Conservation (phyloP, 768 basidiomycete genomes). For the Daedalea quercina region DNA sequence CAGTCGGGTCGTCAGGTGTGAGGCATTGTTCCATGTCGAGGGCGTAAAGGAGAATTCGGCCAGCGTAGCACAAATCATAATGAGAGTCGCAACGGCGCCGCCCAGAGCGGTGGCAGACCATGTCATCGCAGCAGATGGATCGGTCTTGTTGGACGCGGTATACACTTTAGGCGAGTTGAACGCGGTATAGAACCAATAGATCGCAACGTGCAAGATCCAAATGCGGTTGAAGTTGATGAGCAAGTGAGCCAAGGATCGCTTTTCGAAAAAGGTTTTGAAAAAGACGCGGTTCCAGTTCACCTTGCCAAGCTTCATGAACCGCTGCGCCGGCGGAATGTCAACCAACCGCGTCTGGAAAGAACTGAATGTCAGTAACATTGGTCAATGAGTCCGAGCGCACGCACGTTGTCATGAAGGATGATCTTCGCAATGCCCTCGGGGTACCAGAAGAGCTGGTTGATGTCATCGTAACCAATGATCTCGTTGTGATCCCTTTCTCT, state of each 20-base stretch:
- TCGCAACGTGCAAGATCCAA: slow-evolving; percentile 92
- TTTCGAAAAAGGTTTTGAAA: slow-evolving; percentile 99
- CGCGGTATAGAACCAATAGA: slow-evolving; percentile 98
- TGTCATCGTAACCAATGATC: slow-evolving; percentile 99
- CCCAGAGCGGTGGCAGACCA: slow-evolving; percentile 97
- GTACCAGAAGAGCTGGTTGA: slow-evolving; percentile 99
- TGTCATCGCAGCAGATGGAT: slow-evolving; percentile 81
- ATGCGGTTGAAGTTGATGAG: slow-evolving; percentile 99
- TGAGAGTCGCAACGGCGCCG: slow-evolving; percentile 85
- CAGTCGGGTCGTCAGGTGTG: slow-evolving; percentile 90
- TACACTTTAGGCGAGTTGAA: slow-evolving; percentile 94
- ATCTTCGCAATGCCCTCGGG: slow-evolving; percentile 96
- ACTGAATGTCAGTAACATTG: neutral
- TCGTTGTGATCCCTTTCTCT: slow-evolving; percentile 92
- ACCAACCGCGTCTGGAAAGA: slow-evolving; percentile 73
- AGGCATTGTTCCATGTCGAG: slow-evolving; percentile 98
- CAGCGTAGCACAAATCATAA: slow-evolving; percentile 91
- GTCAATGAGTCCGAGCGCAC: slow-evolving; percentile 19
- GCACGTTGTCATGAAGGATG: slow-evolving; percentile 78
- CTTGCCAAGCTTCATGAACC: slow-evolving; percentile 87
- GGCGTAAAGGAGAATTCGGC: slow-evolving; percentile 97
- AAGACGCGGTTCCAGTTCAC: slow-evolving; percentile 94
- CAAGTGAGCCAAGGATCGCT: slow-evolving; percentile 87
- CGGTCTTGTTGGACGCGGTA: slow-evolving; percentile 55
- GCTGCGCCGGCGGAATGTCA: slow-evolving; percentile 85